These are phyloP conservation scores for Candida mattraensis DNA, from an alignment of 805 yeast genomes.

Conservation along the genomic window DNA sequence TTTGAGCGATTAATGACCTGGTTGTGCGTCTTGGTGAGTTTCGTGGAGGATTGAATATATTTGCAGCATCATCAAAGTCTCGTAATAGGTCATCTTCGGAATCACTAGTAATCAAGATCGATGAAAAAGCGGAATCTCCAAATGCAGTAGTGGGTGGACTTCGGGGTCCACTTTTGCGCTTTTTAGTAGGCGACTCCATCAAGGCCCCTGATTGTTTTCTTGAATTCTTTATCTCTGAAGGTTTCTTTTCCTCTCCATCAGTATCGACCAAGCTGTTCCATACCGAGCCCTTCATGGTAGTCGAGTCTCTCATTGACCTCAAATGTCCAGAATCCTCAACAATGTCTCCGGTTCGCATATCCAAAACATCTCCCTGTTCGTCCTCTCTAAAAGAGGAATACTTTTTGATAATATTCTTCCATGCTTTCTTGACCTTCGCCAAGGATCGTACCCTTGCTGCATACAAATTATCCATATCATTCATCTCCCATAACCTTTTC, in stretches of 20 bases:
- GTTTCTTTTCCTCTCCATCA: conserved; percentile 24
- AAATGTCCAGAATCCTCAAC: conserved; percentile 71
- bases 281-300: conserved; percentile 27
- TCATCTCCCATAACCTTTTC: no score
- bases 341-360: conserved; percentile 61
- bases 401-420: conserved; percentile 55
- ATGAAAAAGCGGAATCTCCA: conserved; percentile 9
- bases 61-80: conserved; percentile 4
- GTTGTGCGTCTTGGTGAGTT: conserved; percentile 19
- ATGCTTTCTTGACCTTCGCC: conserved; percentile 28
- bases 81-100: conserved; percentile 20
- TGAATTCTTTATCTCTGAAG: conserved; percentile 3
- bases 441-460: conserved; percentile 19
- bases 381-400: conserved; percentile 48
- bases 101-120: conserved; percentile 19
- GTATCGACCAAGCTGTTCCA: conserved; percentile 41
- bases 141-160: not conserved
- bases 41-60: conserved; percentile 7
- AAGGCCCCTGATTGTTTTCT: conserved; percentile 2
- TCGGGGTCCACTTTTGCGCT: conserved; percentile 1
- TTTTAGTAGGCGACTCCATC: conserved; percentile 9
- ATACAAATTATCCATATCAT: conserved; percentile 13
- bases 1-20: conserved; percentile 20
- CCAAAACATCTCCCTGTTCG: conserved; percentile 63
- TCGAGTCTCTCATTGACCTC: conserved; percentile 39